Evolutionary conservation across 2,329 filamentous ascomycete genomes (phyloP), one percentile per base, ranked within the genome.

Genomic region (Cryphonectria naterciae): DNA sequence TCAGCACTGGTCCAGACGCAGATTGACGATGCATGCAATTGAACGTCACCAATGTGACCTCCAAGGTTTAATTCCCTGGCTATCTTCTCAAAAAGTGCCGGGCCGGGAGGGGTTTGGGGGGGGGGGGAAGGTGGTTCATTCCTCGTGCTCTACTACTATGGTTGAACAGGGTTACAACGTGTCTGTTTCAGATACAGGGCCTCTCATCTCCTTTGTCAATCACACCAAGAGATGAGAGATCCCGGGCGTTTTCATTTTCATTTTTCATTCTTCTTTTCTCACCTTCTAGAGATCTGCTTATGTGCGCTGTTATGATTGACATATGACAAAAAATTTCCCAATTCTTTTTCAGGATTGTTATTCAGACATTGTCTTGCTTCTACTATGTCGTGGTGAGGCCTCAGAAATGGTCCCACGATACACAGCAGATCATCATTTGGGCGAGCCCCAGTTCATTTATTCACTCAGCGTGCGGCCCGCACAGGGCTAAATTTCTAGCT

Each of bases 121-220:
- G 4, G 2, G 22, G 22, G 52, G 37, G 37, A n/a, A n/a, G 37
- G 37, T 1, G n/a, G 25, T 56, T 15, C 25, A 56, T 28, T 28
- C 25, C 25, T 58, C 54, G 28, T 35, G 54, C 54, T 35, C 22
- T 49, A 49, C 46, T 22, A 43, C 37, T 32, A 39, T 39, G 37
- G 37, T 39, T 4, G 46, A 35, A 58, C 54, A 58, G 32, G 58
- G 22, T n/a, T 32, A 60, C 56, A 60, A 22, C 56, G 56, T 32
- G 46, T 15, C 37, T n/a, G 64, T 66, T 66, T 66, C 64, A 66
- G 46, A 66, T 56, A 54, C 46, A 66, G 46, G 63, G 19, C 19
- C 32, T 13, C 63, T 46, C 37, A 41, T 64, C 61, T 43, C 61
- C 39, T 46, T 39, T 13, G 28, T 46, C 39, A 43, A 64, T 64